phyloP scores from a whole-genome alignment of 768 basidiomycete species.

The Mycena capillaripes region DNA sequence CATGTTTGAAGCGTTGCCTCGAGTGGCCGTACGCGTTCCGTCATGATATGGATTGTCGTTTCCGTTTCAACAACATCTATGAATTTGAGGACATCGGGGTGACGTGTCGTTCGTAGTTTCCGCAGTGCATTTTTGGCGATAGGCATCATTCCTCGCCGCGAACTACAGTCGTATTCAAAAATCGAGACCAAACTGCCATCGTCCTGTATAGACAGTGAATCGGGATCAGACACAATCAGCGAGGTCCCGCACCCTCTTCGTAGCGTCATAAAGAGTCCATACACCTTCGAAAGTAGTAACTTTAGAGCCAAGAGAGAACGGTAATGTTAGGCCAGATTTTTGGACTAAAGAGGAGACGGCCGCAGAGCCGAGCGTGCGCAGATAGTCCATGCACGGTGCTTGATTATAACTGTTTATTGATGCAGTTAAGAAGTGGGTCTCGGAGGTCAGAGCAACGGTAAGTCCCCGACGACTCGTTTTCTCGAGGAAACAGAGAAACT shows the following conservation, averaged over 20 bases:
- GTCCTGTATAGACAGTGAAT: slow-evolving; percentile 70
- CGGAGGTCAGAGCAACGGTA: no score
- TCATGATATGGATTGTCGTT: slow-evolving; percentile 89
- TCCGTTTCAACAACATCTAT: slow-evolving; percentile 96
- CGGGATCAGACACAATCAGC: background rate
- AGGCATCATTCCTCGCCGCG: slow-evolving; percentile 70
- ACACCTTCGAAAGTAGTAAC: slow-evolving; percentile 78
- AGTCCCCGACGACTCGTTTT: no score
- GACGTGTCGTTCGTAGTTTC: slow-evolving; percentile 91
- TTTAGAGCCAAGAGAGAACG: slow-evolving; percentile 86
- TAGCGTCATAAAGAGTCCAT: slow-evolving; percentile 90
- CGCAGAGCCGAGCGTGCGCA: slow-evolving; percentile 85
- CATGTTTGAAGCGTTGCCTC: slow-evolving; percentile 72
- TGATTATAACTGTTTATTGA: no score
- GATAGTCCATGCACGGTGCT: no score
- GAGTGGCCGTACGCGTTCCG: slow-evolving; percentile 91
- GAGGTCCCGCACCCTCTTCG: slow-evolving; percentile 76
- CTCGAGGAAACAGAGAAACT: no score
- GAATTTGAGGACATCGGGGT: slow-evolving; percentile 97
- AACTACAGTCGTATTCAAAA: slow-evolving; percentile 89
- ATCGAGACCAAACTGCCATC: slow-evolving; percentile 89
- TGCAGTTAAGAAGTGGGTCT: no score
- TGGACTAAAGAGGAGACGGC: slow-evolving; percentile 93
- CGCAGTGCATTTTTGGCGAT: slow-evolving; percentile 92
- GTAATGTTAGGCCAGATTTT: slow-evolving; percentile 92